Evolutionary conservation across 306 rosid genomes (phyloP).

Genomic region (Corylus heterophylla): DNA sequence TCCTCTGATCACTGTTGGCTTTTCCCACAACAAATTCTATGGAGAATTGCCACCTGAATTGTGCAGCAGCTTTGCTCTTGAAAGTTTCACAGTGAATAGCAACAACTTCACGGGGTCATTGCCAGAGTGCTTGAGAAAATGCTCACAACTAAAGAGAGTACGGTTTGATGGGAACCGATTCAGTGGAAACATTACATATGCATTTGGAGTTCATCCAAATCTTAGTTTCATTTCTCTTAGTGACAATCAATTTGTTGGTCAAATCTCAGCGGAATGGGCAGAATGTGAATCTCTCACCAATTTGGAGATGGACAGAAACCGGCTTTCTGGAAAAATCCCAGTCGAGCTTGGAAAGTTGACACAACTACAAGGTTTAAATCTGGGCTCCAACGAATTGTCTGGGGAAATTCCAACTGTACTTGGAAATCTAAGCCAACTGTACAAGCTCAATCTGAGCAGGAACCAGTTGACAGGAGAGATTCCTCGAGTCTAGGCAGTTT

Average conservation of each 20-base stretch:
- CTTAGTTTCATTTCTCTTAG: constrained; percentile 30
- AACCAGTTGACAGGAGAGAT: constrained; percentile 54
- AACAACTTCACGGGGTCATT: constrained; percentile 58
- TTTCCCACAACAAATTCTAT: constrained; percentile 60
- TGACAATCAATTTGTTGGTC: constrained; percentile 53
- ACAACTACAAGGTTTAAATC: constrained; percentile 22
- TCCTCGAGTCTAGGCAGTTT: constrained; percentile 32
- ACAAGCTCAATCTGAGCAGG: constrained; percentile 33
- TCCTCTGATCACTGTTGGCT: constrained; percentile 38
- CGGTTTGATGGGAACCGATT: constrained; percentile 56
- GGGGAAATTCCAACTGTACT: constrained; percentile 51
- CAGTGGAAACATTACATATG: constrained; percentile 59
- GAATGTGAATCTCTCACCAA: constrained; percentile 41
- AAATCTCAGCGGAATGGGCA: constrained; percentile 57
- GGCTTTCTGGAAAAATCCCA: constrained; percentile 61
- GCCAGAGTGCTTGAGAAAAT: constrained; percentile 60
- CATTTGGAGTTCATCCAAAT: constrained; percentile 36
- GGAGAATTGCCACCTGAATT: constrained; percentile 65
- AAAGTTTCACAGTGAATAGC: constrained; percentile 23
- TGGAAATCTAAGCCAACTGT: constrained; percentile 43
- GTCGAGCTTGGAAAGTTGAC: constrained; percentile 41
- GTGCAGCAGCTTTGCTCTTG: constrained; percentile 40
- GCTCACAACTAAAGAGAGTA: constrained; percentile 43
- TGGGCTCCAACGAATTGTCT: constrained; percentile 18
- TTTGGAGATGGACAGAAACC: constrained; percentile 48